Base-by-base conservation (phyloP, 2,329 filamentous ascomycete species). In the Sclerotiophoma versabilis region DNA sequence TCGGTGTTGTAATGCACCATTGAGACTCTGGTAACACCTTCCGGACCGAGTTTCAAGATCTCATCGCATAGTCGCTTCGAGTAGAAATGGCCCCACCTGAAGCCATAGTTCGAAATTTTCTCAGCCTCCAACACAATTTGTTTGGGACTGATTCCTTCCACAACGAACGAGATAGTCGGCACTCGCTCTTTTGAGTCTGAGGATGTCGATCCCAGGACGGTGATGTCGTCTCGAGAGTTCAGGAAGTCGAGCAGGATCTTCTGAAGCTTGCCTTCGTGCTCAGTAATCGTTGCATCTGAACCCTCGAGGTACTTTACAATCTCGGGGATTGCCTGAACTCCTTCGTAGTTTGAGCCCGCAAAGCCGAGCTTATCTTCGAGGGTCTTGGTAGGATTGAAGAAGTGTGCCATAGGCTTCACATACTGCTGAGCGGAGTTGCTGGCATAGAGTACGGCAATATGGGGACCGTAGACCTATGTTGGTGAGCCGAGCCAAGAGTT, bases 1-100 rank as follows among this genome's bases (percentile, higher is more conserved):
- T 84, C 84, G 2, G 86, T 89, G 63, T 91, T 91, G 67, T 91
- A 91, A 72, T 91, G 88, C 49, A 88, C 81, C 79, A 90, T 80
- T 63, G 86, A 89, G n/a, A 90, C 85, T 58, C 89, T 80, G 4
- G 89, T 81, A 8, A 91, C 83, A 0, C 87, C 89, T 60, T 89
- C 81, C 8, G 82, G 77, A 0, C 78, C 81, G 43, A 89, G 72
- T 0, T 80, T 80, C 30, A 91, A 67, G 0, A 89, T 75, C 2
- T 88, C 83, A 53, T 83, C 76, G 11, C 84, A 78, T 59, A 91
- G 68, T 14, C 88, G 76, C 62, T 88, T 83, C 11, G 84, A 86
- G 71, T 91, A 91, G 63, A 91, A 90, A 37, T 83, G 79, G 0
- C 89, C 89, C 81, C 83, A 89, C 41, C 87, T 77, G 55, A 90